A percentile compares a stretch with the other conserved stretches of the same genome.
Conservation (phyloP, 306 rosid genomes). For the Cicer pinnatifidum region DNA sequence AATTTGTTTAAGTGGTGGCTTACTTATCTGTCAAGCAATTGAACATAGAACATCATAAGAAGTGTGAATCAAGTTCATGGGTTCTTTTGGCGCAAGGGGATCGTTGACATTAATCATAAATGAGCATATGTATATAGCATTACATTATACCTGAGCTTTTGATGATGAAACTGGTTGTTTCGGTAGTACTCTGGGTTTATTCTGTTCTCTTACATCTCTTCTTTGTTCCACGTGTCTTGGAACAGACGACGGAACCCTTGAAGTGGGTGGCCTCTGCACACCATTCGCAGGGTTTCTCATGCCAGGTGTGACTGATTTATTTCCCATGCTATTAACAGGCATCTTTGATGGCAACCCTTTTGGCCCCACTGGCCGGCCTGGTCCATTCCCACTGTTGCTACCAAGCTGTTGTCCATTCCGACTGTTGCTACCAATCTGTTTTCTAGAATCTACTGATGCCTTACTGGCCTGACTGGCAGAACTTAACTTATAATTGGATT, state of each 20-base stretch:
- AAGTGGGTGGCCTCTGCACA: constrained; percentile 51
- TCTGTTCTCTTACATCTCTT: constrained; percentile 54
- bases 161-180: constrained; percentile 59
- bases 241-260: constrained; percentile 52
- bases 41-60: constrained; percentile 30
- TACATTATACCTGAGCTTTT: constrained; percentile 62
- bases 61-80: not conserved
- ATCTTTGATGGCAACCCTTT: constrained; percentile 61
- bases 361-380: constrained; percentile 63
- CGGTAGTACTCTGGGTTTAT: constrained; percentile 58
- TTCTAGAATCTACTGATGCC: constrained; percentile 58
- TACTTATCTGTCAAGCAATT: constrained; percentile 55
- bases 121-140: not conserved
- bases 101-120: not conserved
- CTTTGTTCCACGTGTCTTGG: constrained; percentile 60
- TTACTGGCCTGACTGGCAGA: constrained; percentile 54
- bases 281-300: constrained; percentile 50
- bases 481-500: constrained; percentile 52
- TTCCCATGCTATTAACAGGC: constrained; percentile 53
- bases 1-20: constrained; percentile 60
- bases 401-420: constrained; percentile 69
- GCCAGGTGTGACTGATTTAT: constrained; percentile 54
- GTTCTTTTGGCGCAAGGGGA: not conserved
- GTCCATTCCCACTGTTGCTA: constrained; percentile 62
- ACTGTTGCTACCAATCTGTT: constrained; percentile 58